Percentiles rank a stretch among this genome's conserved stretches.
Conservation (phyloP, 2,329 filamentous ascomycete genomes). For the Penicillium sp. region DNA sequence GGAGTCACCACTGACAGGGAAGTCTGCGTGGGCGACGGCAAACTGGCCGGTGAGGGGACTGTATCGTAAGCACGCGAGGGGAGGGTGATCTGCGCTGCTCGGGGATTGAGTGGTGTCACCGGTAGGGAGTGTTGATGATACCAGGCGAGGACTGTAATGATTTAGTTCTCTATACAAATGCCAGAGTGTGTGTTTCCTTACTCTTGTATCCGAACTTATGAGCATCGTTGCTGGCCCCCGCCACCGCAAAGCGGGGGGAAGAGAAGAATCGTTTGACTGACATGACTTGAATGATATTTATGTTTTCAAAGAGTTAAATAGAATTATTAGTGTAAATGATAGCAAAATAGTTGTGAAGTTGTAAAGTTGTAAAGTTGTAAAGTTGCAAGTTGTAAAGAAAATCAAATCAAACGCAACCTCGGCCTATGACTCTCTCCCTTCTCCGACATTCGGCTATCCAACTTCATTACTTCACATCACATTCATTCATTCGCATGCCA, state of each 20-base stretch:
- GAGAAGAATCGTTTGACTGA: conserved; percentile 77
- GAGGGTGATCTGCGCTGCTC: conserved; percentile 62
- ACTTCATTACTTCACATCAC: not conserved
- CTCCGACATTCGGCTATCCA: conserved; percentile 5
- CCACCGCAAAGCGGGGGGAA: conserved; percentile 77
- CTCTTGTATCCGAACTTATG: conserved; percentile 87
- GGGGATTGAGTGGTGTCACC: conserved; percentile 81
- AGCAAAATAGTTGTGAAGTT: not conserved
- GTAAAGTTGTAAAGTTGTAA: not conserved
- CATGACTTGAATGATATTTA: conserved; percentile 21
- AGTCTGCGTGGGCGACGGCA: conserved; percentile 67
- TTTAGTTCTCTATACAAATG: conserved; percentile 5
- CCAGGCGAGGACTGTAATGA: conserved; percentile 74
- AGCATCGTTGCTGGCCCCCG: conserved; percentile 81
- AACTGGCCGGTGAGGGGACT: conserved; percentile 61
- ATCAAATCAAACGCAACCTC: conserved; percentile 7
- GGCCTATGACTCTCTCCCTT: conserved; percentile 14
- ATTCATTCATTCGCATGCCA: conserved; percentile 41
- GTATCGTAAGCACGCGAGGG: conserved; percentile 60
- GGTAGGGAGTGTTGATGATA: conserved; percentile 74
- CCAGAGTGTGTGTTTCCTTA: conserved; percentile 38
- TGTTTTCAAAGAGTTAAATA: not conserved
- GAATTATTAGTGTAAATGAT: not conserved
- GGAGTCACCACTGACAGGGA: conserved; percentile 85
- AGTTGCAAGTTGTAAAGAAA: not conserved